phyloP scores from a whole-genome alignment of 768 basidiomycete species.

The Lactarius vividus region DNA sequence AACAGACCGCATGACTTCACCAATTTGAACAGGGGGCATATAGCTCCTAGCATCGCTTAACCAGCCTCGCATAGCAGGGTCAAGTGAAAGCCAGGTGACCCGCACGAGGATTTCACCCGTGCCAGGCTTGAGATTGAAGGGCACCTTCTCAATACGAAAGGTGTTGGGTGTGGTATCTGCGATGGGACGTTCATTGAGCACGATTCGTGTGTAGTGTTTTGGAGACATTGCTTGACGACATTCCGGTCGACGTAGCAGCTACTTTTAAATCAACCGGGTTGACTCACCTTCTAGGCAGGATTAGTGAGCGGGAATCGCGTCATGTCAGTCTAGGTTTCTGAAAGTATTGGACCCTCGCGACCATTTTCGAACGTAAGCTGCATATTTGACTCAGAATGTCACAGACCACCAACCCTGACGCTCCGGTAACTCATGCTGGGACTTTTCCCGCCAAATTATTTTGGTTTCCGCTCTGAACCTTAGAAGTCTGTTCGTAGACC shows the following conservation, averaged over 20 bases:
- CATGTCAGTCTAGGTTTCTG: too few relatives aligned
- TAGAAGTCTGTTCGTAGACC: too few relatives aligned
- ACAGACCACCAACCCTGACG: too few relatives aligned
- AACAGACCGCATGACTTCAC: slow-evolving; percentile 62
- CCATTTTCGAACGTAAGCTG: too few relatives aligned
- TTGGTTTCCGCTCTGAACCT: too few relatives aligned
- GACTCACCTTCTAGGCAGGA: too few relatives aligned
- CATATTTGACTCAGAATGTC: too few relatives aligned
- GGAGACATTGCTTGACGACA: slow-evolving; percentile 17
- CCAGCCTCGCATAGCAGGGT: slow-evolving; percentile 89
- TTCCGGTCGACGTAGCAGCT: not conserved
- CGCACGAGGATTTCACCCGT: slow-evolving; percentile 63
- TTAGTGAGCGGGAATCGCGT: not conserved
- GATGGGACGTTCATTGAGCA: slow-evolving; percentile 72
- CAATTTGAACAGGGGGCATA: slow-evolving; percentile 44
- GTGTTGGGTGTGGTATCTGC: slow-evolving; percentile 68
- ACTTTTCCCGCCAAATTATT: too few relatives aligned
- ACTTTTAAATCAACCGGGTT: not conserved
- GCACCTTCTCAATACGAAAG: slow-evolving; percentile 58
- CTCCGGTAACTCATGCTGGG: slow-evolving; percentile 24
- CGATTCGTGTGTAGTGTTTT: slow-evolving; percentile 56
- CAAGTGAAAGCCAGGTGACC: slow-evolving; percentile 75
- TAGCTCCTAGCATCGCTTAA: slow-evolving; percentile 72
- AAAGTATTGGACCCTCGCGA: too few relatives aligned
- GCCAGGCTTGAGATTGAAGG: slow-evolving; percentile 54